phyloP scores from a whole-genome alignment of 176 grass and related monocot species.

The Aegilops speltoides region DNA sequence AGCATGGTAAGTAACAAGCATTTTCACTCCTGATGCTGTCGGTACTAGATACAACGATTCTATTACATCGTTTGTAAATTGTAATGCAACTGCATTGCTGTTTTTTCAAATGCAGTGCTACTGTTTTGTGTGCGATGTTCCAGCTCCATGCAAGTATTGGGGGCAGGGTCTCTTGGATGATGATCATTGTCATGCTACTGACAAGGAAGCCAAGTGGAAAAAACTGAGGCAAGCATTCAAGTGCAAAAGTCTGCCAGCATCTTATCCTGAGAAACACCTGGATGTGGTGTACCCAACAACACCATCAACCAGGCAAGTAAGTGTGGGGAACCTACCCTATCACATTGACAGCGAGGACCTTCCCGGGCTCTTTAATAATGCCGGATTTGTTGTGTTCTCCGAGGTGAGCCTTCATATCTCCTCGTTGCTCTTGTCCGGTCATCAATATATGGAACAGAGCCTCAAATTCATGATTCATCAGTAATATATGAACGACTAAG shows the following conservation, averaged over 20 bases:
- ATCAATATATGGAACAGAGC: not conserved
- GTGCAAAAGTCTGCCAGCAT: conserved; percentile 23
- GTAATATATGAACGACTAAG: not conserved
- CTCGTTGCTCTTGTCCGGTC: not conserved
- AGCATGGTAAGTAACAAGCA: conserved; percentile 52
- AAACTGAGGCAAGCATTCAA: conserved; percentile 55
- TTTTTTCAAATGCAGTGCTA: conserved; percentile 79
- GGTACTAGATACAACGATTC: not conserved
- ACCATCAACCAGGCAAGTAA: not conserved
- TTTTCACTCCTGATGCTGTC: not conserved
- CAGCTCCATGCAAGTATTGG: conserved; percentile 86
- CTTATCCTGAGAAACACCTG: not conserved
- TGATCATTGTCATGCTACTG: conserved; percentile 82
- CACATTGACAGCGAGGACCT: not conserved
- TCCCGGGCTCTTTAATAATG: not conserved
- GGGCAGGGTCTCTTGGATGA: conserved; percentile 21
- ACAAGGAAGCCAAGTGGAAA: conserved; percentile 68
- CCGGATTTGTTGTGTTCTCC: not conserved
- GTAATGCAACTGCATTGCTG: not conserved
- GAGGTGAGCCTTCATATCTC: not conserved
- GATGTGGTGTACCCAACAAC: conserved; percentile 10
- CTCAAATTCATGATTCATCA: not conserved
- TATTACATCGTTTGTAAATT: not conserved
- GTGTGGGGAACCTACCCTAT: not conserved
- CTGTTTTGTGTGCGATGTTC: conserved; percentile 83